A percentile compares a stretch with the other conserved stretches of the same genome.
Evolutionary conservation across 2,329 filamentous ascomycete species (phyloP).

Genomic region (Cryphonectria parasitica): DNA sequence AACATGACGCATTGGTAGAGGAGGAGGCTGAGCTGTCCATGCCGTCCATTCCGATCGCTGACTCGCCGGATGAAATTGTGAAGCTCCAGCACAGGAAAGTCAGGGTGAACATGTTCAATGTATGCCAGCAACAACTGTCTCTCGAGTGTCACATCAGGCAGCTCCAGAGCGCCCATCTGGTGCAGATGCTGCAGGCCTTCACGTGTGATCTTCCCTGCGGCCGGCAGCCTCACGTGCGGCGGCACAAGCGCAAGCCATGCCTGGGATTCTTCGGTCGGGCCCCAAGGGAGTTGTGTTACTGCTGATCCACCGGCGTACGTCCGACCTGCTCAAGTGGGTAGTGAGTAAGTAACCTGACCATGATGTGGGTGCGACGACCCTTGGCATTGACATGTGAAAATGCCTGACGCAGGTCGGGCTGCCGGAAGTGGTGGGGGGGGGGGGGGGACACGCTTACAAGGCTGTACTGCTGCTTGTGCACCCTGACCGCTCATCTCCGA

Average conservation of each 20-base stretch:
- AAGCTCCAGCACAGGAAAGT: conserved; percentile 84
- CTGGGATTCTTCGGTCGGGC: conserved; percentile 48
- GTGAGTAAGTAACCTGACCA: conserved; percentile 29
- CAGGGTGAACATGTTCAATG: conserved; percentile 88
- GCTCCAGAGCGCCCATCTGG: conserved; percentile 80
- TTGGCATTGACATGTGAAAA: conserved; percentile 43
- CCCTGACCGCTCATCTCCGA: conserved; percentile 29
- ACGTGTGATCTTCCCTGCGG: conserved; percentile 74
- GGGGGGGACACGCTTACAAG: not conserved
- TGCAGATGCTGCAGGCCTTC: conserved; percentile 85
- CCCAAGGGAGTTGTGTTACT: conserved; percentile 1
- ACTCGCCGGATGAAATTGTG: conserved; percentile 63
- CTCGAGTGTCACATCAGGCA: conserved; percentile 72
- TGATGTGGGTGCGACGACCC: conserved; percentile 52
- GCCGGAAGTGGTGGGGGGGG: not conserved
- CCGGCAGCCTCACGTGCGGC: conserved; percentile 71
- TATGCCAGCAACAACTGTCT: conserved; percentile 83
- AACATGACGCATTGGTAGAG: conserved; percentile 97
- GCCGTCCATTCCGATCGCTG: conserved; percentile 67
- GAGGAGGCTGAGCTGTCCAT: conserved; percentile 78
- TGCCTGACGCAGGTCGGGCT: conserved; percentile 7
- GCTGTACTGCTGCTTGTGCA: conserved; percentile 14
- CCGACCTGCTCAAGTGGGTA: conserved; percentile 29
- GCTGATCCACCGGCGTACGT: conserved; percentile 25
- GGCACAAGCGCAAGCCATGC: conserved; percentile 54